Conservation (phyloP, 2,329 filamentous ascomycete genomes). For the Aspergillus sp. region DNA sequence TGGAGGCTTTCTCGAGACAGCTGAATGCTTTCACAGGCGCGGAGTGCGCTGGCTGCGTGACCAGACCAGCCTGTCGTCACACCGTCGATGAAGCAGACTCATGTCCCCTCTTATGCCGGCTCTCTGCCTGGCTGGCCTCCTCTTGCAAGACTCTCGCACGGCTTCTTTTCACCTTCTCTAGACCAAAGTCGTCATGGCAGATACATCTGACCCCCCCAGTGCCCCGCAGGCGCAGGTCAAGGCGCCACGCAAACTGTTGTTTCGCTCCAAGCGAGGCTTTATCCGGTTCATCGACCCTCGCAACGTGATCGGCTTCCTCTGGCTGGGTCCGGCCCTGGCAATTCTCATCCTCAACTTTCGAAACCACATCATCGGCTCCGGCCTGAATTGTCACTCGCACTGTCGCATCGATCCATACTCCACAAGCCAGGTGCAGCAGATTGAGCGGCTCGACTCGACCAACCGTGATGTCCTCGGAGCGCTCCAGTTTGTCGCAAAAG, state of each 20-base stretch:
- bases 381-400: not conserved
- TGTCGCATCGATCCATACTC: not conserved
- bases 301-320: not conserved
- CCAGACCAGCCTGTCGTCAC: too few relatives aligned
- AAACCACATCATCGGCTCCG: not conserved
- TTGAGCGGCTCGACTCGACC: not conserved
- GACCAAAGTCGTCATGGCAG: not conserved
- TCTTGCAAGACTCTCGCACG: too few relatives aligned
- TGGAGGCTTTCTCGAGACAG: not conserved
- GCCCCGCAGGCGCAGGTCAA: not conserved
- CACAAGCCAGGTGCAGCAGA: not conserved
- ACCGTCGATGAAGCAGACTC: too few relatives aligned
- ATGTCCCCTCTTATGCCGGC: not conserved
- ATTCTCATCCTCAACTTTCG: not conserved
- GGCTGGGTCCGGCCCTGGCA: not conserved
- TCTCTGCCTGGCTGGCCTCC: too few relatives aligned
- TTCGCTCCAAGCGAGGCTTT: not conserved
- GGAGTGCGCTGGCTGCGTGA: too few relatives aligned
- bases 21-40: not conserved
- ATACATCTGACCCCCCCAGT: not conserved
- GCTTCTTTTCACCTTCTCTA: not conserved
- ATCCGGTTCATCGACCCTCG: not conserved
- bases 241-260: not conserved
- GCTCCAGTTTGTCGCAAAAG: not conserved
- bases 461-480: conserved; percentile 2